Evolutionary conservation across 2,329 filamentous ascomycete genomes (phyloP), one percentile per base, ranked within the genome.

Genomic region (Drechslerella dactyloides): DNA sequence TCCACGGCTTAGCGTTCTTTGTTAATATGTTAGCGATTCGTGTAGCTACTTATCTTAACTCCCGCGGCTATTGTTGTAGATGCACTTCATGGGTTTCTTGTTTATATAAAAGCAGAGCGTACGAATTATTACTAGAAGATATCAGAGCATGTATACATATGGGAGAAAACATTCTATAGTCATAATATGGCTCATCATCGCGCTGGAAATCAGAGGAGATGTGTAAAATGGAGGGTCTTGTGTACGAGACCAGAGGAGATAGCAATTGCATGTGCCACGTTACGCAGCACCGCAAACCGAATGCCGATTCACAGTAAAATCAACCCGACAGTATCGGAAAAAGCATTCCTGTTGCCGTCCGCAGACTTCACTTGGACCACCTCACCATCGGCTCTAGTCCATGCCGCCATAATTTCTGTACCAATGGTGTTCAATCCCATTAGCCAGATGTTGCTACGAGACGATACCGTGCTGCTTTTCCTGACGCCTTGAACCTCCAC

Each of bases 371-470:
- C 62, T n/a, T 40, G 51, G 13, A 63, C 35, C 19, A 55, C 35
- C 33, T 73, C 55, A 4, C 53, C 62, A 8, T 62, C 46, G 5
- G 53, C 59, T 40, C 48, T 59, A 3, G 53, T 27, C 69, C 61
- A 68, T 13, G 35, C 57, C 11, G 53, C 60, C 53, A 68, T 65
- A 13, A 59, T 68, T 37, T 66, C 57, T 2, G 69, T 68, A 6
- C 69, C 61, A 40, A 68, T 73, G 15, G 69, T 73, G 37, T 59
- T 61, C 19, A 68, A 44, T 2, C 68, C 68, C 60, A 72, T 60
- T 40, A 72, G n/a, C 68, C 68, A 72, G 48, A 72, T 72, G 55
- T 72, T 72, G 17, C 60, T 72, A 3, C 68, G 51, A 2, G 55
- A 46, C 15, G 55, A 46, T 10, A 61, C 62, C 1, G 23, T 30